Evolutionary conservation across 2,329 filamentous ascomycete species (phyloP), one percentile per base, ranked within the genome.

Genomic region (Xylaria sp.): DNA sequence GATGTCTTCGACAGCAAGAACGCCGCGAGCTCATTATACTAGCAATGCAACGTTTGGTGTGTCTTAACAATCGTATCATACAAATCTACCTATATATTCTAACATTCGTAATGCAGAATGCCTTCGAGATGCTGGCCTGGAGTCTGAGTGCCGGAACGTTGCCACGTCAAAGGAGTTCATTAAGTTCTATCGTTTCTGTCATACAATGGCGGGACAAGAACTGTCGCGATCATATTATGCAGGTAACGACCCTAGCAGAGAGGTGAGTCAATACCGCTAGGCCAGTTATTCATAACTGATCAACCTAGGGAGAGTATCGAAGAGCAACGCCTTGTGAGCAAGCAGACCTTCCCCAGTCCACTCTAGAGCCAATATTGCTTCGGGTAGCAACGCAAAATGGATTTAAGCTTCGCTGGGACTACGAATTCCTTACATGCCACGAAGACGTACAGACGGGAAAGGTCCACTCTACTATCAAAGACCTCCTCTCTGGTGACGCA

Each of bases 351-450:
- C 66, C 66, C 4, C 66, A 69, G 33, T 69, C 66, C 20, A 66
- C n/a, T 33, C 20, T 69, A 29, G 66, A 69, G 33, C 66, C 66
- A 9, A 66, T 66, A 11, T 27, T 69, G 20, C 63, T 69, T 61
- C 54, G 60, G 33, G 15, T 66, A 17, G 66, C 66, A 17, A 66
- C 66, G 13, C 66, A 69, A 10, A 63, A 64, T 39, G 66, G 66
- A 10, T 69, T 69, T 11, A 66, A 66, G 15, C 59, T 69, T 50
- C 66, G 66, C 31, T 69, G 63, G 63, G 50, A 66, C 51, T 66
- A 66, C 25, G 66, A 69, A 36, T 63, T 69, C 45, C 27, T 69
- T 9, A 57, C 59, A 20, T 61, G 33, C 31, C n/a, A 22, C 22
- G 50, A 66, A 45, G 54, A 66, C 27, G 11, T 31, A 15, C 60